phyloP scores from a whole-genome alignment of 2,329 filamentous ascomycete species.

The Sclerotinia sclerotiorum region DNA sequence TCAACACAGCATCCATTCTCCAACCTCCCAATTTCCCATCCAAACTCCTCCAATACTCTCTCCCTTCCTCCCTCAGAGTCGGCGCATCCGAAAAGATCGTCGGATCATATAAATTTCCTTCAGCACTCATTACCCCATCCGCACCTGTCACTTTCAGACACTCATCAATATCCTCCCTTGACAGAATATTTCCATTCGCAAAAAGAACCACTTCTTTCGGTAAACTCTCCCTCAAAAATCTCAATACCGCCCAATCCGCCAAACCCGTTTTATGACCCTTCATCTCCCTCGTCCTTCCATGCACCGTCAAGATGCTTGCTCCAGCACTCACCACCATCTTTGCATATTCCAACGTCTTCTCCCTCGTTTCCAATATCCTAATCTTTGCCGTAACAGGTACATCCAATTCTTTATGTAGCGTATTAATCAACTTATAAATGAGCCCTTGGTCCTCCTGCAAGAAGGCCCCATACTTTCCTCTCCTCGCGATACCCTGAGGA shows the following conservation, averaged over 20 bases:
- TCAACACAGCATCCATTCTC: constrained; percentile 80
- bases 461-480: constrained; percentile 90
- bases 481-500: constrained; percentile 89
- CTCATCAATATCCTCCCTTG: constrained; percentile 70
- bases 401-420: constrained; percentile 72
- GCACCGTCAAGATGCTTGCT: constrained; percentile 89
- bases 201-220: constrained; percentile 90
- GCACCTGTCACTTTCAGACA: constrained; percentile 83
- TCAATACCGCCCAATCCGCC: constrained; percentile 86
- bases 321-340: constrained; percentile 82
- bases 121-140: constrained; percentile 93
- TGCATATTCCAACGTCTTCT: constrained; percentile 86
- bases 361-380: constrained; percentile 79
- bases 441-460: constrained; percentile 88
- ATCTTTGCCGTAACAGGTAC: constrained; percentile 96
- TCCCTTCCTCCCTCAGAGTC: constrained; percentile 59
- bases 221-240: constrained; percentile 77
- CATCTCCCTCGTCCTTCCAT: constrained; percentile 84
- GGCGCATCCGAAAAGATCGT: constrained; percentile 76
- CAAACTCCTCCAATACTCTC: constrained; percentile 82
- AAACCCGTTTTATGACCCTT: constrained; percentile 94
- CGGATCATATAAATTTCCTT: constrained; percentile 91
- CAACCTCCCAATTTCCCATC: constrained; percentile 76
- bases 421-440: constrained; percentile 79
- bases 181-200: constrained; percentile 92